A percentile compares a stretch with the other conserved stretches of the same genome.
These are phyloP conservation scores for Coniochaeta pulveracea DNA, from an alignment of 2,329 filamentous ascomycete species.

Conservation along the genomic window DNA sequence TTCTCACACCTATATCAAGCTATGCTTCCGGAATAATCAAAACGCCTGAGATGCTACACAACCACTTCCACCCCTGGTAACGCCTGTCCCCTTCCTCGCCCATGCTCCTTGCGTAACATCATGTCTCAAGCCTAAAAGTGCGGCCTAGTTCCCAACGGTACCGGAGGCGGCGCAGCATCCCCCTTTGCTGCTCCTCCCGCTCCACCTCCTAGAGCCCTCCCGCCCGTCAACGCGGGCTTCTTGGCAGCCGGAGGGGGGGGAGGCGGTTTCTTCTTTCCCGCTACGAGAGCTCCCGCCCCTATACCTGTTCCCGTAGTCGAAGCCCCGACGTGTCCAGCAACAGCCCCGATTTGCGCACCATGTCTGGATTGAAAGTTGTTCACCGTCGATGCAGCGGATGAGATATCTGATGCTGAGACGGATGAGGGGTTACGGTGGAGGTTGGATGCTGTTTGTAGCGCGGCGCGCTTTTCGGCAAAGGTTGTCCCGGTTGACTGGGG, in stretches of 20 bases:
- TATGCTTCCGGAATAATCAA: too few relatives aligned
- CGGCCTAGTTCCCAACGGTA: slow-evolving; percentile 25
- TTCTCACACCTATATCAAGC: too few relatives aligned
- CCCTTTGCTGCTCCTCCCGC: slow-evolving; percentile 12
- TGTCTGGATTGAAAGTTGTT: slow-evolving; percentile 62
- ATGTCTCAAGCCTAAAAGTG: slow-evolving; percentile 8
- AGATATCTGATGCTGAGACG: slow-evolving; percentile 47
- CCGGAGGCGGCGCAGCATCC: slow-evolving; percentile 32
- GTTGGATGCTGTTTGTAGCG: slow-evolving; percentile 46
- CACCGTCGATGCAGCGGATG: slow-evolving; percentile 45
- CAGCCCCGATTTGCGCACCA: slow-evolving; percentile 53
- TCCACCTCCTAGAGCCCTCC: slow-evolving; percentile 3
- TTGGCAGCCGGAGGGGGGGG: slow-evolving; percentile 41
- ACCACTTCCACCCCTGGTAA: too few relatives aligned
- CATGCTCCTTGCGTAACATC: not conserved
- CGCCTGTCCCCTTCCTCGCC: not conserved
- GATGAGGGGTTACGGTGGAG: slow-evolving; percentile 51
- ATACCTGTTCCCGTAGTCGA: slow-evolving; percentile 3
- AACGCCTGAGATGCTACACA: too few relatives aligned
- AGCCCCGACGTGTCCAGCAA: slow-evolving; percentile 15
- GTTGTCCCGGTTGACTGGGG: slow-evolving; percentile 36
- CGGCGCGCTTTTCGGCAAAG: slow-evolving; percentile 53
- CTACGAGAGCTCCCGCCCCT: slow-evolving; percentile 11
- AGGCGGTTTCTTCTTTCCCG: slow-evolving; percentile 41
- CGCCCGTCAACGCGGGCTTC: slow-evolving; percentile 26